Evolutionary conservation across 1,139 yeast genomes (phyloP).

Genomic region (Groenewaldozyma sp.): DNA sequence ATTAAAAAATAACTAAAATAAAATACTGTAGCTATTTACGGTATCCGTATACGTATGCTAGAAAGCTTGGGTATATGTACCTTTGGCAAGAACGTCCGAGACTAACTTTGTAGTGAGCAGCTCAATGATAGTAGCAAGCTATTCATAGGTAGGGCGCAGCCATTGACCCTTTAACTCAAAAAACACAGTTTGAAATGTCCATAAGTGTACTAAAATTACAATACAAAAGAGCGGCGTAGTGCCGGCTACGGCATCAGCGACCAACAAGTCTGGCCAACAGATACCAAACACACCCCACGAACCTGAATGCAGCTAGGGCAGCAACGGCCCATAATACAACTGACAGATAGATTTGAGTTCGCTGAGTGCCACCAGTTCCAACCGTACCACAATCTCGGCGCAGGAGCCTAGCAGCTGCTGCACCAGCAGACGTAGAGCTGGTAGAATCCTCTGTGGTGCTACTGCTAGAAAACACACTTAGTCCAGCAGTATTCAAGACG

Average conservation of each 20-base stretch:
- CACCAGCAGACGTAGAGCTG: slow-evolving; percentile 14
- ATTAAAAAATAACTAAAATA: too few relatives aligned
- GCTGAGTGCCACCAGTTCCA: slow-evolving; percentile 20
- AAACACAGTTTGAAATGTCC: neutral
- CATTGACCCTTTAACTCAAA: too few relatives aligned
- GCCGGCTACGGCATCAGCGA: too few relatives aligned
- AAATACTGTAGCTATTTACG: too few relatives aligned
- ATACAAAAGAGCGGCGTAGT: too few relatives aligned
- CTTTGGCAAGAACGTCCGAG: too few relatives aligned
- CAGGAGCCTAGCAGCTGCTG: slow-evolving; percentile 9
- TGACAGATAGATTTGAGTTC: slow-evolving; percentile 46
- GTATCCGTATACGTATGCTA: too few relatives aligned
- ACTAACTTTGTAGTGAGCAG: too few relatives aligned
- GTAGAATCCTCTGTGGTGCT: slow-evolving; percentile 7
- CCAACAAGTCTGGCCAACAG: slow-evolving; percentile 26
- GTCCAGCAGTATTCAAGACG: slow-evolving; percentile 62
- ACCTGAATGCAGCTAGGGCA: slow-evolving; percentile 59
- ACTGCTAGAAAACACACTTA: slow-evolving; percentile 22
- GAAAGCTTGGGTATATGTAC: too few relatives aligned
- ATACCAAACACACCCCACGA: slow-evolving; percentile 40
- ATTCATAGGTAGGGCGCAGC: too few relatives aligned
- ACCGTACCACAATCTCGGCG: slow-evolving; percentile 18
- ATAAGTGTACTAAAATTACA: neutral
- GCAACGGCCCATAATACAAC: slow-evolving; percentile 78
- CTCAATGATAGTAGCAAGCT: too few relatives aligned